Conservation (phyloP, 352 stramenopile species). For the Phytophthora tubulina region DNA sequence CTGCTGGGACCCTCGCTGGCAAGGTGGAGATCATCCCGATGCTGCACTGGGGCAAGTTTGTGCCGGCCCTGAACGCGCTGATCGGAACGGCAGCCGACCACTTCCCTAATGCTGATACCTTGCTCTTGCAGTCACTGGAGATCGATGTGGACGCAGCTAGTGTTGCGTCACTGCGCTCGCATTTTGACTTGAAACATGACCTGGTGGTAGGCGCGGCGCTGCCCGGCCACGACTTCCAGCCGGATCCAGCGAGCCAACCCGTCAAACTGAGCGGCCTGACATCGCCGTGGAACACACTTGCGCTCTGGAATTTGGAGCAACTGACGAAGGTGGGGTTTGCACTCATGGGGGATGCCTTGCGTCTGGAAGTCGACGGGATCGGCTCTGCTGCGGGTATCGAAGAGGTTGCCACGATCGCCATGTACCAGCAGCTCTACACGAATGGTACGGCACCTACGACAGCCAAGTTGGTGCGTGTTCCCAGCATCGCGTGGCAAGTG, state of each 20-base stretch:
- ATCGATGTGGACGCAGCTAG: conserved; percentile 64
- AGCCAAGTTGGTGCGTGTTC: conserved; percentile 89
- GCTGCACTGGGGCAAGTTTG: conserved; percentile 95
- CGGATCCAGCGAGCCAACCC: conserved; percentile 35
- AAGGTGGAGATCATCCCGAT: conserved; percentile 90
- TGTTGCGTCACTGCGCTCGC: conserved; percentile 66
- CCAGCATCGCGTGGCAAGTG: conserved; percentile 87
- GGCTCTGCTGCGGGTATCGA: conserved; percentile 83
- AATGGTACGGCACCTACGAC: conserved; percentile 40
- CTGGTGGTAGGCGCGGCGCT: conserved; percentile 94
- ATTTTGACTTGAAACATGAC: conserved; percentile 76
- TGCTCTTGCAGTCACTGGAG: conserved; percentile 94
- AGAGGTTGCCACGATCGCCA: conserved; percentile 93
- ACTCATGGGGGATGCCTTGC: conserved; percentile 85
- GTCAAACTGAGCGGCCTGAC: conserved; percentile 89
- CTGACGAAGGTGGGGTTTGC: conserved; percentile 93
- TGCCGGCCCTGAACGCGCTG: conserved; percentile 96
- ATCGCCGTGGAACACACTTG: conserved; percentile 97
- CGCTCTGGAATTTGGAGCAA: conserved; percentile 93
- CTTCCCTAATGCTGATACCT: conserved; percentile 58
- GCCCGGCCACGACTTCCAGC: conserved; percentile 74
- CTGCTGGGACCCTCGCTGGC: conserved; percentile 13
- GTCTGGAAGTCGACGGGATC: conserved; percentile 55
- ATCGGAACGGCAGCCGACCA: conserved; percentile 71
- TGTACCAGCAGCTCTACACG: conserved; percentile 91